Evolutionary conservation across 169 alveolate genomes (phyloP), one percentile per base, ranked within the genome.

Genomic region (Blepharisma undulans): DNA sequence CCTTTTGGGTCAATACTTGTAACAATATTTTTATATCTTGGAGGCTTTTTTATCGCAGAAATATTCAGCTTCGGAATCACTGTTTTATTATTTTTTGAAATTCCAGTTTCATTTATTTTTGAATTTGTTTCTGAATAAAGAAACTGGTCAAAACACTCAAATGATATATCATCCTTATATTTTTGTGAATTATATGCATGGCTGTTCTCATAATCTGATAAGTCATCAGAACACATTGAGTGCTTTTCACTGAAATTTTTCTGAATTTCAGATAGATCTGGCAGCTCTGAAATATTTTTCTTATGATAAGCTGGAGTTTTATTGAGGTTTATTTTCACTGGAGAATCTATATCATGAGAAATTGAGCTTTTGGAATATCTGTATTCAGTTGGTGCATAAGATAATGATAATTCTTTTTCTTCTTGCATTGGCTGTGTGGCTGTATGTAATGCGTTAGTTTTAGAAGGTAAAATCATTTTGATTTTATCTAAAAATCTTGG

Each of bases 401-500:
- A 48, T 48, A 48, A 18, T 2, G 66, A 48, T 5, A 48, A 48
- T 48, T 48, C 66, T 48, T 48, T 48, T 48, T 48, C 66, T 48
- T 48, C 66, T 48, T 48, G 66, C 12, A 18, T 48, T 48, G 66
- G 66, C 66, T 48, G 66, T 5, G 10, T 18, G 14, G 66, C 10
- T 48, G 66, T 48, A 5, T 48, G 14, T 48, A 48, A 12, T 48
- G 66, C 66, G 14, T 48, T 48, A 5, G 66, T 74, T 74, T 74
- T 22, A 74, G 33, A 74, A 4, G 87, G 87, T 25, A 79, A 33
- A 32, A 79, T 79, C 25, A 29, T 27, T 79, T 79, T 27, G 61
- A 79, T 79, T 79, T 79, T 79, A n/a, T 32, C 61, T 22, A 79
- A 30, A 79, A 79, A 79, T 25, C 71, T 27, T 30, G 87, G 87